Evolutionary conservation across 2,329 filamentous ascomycete species (phyloP).

Genomic region (Ceratocystis diversiconidia): DNA sequence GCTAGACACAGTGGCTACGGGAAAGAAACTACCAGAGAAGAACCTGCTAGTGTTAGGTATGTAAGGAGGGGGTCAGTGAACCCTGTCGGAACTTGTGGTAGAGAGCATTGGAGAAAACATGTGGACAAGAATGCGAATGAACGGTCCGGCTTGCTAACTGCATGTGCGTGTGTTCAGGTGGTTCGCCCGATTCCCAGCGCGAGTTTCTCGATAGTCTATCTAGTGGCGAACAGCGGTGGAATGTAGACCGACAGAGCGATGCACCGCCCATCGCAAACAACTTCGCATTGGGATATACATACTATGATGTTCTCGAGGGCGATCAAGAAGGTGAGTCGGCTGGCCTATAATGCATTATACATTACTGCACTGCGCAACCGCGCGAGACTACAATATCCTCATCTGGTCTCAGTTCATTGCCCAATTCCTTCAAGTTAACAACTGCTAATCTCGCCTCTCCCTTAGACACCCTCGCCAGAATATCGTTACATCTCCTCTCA

Average conservation of each 20-base stretch:
- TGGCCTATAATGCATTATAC: background rate
- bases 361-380: too few relatives aligned
- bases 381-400: too few relatives aligned
- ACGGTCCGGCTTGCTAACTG: slow-evolving; percentile 1
- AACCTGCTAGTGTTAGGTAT: slow-evolving; percentile 73
- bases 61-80: slow-evolving; percentile 19
- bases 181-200: slow-evolving; percentile 66
- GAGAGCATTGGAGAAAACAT: slow-evolving; percentile 5
- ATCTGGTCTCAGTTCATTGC: background rate
- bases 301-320: slow-evolving; percentile 83
- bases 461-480: slow-evolving; percentile 71
- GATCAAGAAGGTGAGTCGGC: slow-evolving; percentile 65
- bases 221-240: slow-evolving; percentile 38
- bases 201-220: slow-evolving; percentile 62
- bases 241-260: slow-evolving; percentile 42
- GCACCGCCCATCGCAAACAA: slow-evolving; percentile 75
- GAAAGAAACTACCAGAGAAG: slow-evolving; percentile 81
- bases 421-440: background rate
- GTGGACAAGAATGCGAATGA: background rate
- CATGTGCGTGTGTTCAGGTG: slow-evolving; percentile 37
- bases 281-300: slow-evolving; percentile 87
- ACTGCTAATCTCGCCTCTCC: background rate
- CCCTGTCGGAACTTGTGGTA: background rate
- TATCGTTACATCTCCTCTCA: slow-evolving; percentile 80
- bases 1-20: slow-evolving; percentile 79